Percentiles rank a stretch among this genome's conserved stretches.
Evolutionary conservation across 129 eudicot genomes (phyloP).

Genomic region (Mikania micrantha): DNA sequence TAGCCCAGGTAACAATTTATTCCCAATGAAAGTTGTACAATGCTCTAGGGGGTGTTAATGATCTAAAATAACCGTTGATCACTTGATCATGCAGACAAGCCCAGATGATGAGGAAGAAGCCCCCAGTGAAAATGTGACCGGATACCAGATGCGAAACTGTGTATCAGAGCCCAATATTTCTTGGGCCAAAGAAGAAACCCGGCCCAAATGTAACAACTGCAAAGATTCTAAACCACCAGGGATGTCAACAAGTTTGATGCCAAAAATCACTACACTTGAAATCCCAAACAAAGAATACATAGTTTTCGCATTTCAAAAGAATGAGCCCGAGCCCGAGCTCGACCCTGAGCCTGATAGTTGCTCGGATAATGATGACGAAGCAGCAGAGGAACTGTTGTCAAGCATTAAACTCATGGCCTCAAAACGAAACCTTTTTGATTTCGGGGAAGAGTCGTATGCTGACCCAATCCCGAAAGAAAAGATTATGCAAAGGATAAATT

Average conservation of each 20-base stretch:
- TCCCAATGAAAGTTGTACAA: not conserved
- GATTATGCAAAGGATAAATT: conserved; percentile 46
- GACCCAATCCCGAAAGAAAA: conserved; percentile 46
- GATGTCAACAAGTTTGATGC: conserved; percentile 14
- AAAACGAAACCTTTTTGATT: conserved; percentile 47
- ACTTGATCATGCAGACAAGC: conserved; percentile 42
- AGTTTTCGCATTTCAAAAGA: conserved; percentile 36
- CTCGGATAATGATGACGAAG: conserved; percentile 46
- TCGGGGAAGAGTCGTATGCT: conserved; percentile 35
- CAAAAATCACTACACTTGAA: conserved; percentile 41
- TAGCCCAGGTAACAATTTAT: too few species aligned
- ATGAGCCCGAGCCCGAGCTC: conserved; percentile 15
- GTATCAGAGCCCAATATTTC: conserved; percentile 36
- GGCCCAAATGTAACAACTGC: conserved; percentile 4
- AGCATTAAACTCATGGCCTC: conserved; percentile 43
- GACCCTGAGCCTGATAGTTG: conserved; percentile 14
- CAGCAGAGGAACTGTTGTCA: conserved; percentile 45
- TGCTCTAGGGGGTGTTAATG: not conserved
- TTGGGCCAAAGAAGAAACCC: conserved; percentile 23
- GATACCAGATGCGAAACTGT: conserved; percentile 33
- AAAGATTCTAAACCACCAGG: conserved; percentile 18
- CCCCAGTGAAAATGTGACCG: conserved; percentile 6
- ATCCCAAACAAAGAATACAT: conserved; percentile 46
- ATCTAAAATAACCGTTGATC: not conserved
- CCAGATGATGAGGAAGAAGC: conserved; percentile 42